Evolutionary conservation across 305 asterid species (phyloP), one percentile per base, ranked within the genome.

Genomic region (Fraxinus ornus): DNA sequence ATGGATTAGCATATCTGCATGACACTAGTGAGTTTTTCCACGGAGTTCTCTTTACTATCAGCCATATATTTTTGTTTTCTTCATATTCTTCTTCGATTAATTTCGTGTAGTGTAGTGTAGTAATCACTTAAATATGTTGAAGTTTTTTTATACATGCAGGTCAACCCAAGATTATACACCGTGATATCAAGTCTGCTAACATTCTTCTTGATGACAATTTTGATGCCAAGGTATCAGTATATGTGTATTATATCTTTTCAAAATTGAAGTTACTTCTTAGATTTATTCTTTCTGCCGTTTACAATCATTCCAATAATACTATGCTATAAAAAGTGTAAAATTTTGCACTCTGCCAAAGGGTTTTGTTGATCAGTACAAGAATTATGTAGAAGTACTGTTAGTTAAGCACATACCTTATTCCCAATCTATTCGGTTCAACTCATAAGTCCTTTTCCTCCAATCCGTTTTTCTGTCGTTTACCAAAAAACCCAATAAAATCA

Each of bases 151-250:
- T 60, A 75, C 77, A 24, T 87, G 86, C 93, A 95, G 98, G 98
- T 86, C 91, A 88, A 77, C 98, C 99, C 84, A 95, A 90, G 90
- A 89, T 95, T 83, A 95, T 93, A 83, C 97, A 95, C 80, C 94
- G 98, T 41, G 98, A 95, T 87, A 92, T 95, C 89, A 95, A 95
- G 90, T 93, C 99, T 41, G 49, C 98, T 78, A 95, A 94, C 89
- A 94, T 95, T 88, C 97, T 94, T 72, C 90, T 94, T 37, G 99
- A 91, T 84, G 85, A 91, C 24, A 88, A 92, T 78, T 95, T 95
- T 80, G 94, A 95, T 83, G 92, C 99, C 47, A 95, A 95, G 97
- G 98, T 93, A 78, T 73, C 49, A 9, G 80, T 49, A 26, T 49
- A 32, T 70, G 75, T 70, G 8, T 68, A 36, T 78, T 81, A 32